Conservation (phyloP, 208 protist species). For the Trypanosoma scelopori region DNA sequence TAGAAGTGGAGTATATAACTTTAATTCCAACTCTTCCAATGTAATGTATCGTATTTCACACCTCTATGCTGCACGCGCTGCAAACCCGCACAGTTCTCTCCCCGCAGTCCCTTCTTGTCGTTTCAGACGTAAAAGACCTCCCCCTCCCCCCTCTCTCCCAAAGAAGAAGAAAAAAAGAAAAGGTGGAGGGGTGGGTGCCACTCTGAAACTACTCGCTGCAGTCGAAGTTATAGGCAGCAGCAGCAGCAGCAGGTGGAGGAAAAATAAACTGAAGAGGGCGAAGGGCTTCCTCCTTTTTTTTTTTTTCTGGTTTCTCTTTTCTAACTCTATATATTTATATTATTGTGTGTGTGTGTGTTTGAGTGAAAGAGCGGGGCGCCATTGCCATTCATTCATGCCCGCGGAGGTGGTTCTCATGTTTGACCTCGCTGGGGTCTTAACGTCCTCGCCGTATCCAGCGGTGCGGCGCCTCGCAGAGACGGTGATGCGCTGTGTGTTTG, state of each 20-base stretch:
- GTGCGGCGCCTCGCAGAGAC: conserved; percentile 61
- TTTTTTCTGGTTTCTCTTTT: neutral
- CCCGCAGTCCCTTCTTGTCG: neutral
- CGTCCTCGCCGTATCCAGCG: conserved; percentile 63
- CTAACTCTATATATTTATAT: no score
- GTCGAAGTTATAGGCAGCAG: no score
- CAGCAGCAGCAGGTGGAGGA: no score
- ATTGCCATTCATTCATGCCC: conserved; percentile 35
- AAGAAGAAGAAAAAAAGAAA: no score
- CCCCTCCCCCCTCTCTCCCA: neutral
- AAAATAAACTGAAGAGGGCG: no score
- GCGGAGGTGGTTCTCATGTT: conserved; percentile 80
- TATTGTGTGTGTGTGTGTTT: no score
- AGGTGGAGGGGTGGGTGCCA: no score
- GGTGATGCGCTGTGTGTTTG: conserved; percentile 75
- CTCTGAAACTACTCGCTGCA: no score
- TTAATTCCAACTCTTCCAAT: neutral
- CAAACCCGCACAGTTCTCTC: no score
- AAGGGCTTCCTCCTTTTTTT: no score
- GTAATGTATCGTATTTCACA: neutral
- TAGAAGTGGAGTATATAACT: neutral
- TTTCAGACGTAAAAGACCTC: neutral
- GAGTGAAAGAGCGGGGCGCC: no score
- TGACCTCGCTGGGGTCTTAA: conserved; percentile 68
- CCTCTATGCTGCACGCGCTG: neutral